phyloP scores from a whole-genome alignment of 2,329 filamentous ascomycete genomes.

The Pyricularia grisea region DNA sequence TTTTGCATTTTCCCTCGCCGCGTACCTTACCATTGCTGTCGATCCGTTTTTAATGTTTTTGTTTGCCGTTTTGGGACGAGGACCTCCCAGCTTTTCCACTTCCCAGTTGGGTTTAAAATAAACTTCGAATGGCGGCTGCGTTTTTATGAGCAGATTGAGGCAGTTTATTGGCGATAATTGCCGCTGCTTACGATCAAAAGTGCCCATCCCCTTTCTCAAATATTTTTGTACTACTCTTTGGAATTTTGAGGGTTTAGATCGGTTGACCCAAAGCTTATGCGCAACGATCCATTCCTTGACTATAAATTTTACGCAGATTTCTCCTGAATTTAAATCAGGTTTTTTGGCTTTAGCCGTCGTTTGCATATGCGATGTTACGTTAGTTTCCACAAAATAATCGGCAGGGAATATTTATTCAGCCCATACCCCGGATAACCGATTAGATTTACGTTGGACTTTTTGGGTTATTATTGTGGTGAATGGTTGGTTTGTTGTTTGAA shows the following conservation, averaged over 20 bases:
- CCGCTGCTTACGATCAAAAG: not conserved
- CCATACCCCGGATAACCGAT: not conserved
- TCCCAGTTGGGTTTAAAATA: not conserved
- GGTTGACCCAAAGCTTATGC: not conserved
- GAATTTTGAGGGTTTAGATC: not conserved
- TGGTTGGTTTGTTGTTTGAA: not conserved
- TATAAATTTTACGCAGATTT: not conserved
- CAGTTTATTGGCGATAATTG: not conserved
- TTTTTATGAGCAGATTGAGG: not conserved
- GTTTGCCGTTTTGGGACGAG: not conserved
- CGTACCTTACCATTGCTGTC: not conserved
- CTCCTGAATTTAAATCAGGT: not conserved
- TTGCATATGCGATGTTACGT: not conserved
- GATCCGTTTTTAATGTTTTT: not conserved
- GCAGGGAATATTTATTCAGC: not conserved
- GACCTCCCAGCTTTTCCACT: not conserved
- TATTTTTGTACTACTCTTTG: not conserved
- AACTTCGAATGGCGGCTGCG: not conserved
- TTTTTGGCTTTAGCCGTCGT: not conserved
- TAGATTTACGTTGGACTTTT: not conserved
- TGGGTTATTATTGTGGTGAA: not conserved
- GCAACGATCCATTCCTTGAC: not conserved
- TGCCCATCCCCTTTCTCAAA: not conserved
- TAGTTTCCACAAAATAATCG: not conserved
- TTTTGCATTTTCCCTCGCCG: not conserved